Base-by-base conservation (phyloP, 257 asterid species). In the Knoxia roxburghii region DNA sequence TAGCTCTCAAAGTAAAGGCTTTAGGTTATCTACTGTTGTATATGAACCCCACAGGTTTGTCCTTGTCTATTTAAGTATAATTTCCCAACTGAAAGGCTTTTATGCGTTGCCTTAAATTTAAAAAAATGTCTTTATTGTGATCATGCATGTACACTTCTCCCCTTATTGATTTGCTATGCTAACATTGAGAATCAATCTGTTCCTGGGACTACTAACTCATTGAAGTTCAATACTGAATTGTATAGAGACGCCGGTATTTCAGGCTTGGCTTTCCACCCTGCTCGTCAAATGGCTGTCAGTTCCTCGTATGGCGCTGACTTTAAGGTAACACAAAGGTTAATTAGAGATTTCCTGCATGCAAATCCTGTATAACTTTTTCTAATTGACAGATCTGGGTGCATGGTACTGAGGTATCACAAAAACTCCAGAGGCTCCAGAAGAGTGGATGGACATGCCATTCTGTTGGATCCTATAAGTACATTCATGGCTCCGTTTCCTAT, bases 41-140 rank as follows among this genome's bases (percentile, higher is more conserved):
- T 90, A 94, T 77, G 97, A 94, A 77, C 99, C 97, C 27, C 97
- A 94, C 92, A 88, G 99, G 97, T 90, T 72, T 58, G 50, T 65
- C 75, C 18, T 78, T 21, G 33, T 74, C 65, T 62, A 9, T 45
- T 43, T 43, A 13, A 20, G 15, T 48, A 9, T 26, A 45, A 33
- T 7, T 48, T 71, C 65, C 57, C 18, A 13, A 20, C 32, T 67
- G 23, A 26, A 26, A 9, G 10, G 2, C 29, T 7, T 39, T 9
- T 66, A 24, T 5, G 11, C 35, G 49, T 46, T 35, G 37, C 7
- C 17, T 9, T 39, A 8, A 32, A 24, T 68, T 27, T 41, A 45
- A 30, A 23, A 11, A 64, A 64, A 26, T n/a, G 18, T 33, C 13
- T 37, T 37, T 18, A 61, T 63, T 10, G 8, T 26, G 13, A 67